Conservation (phyloP, 257 asterid species). For the Solanum bukasovii region DNA sequence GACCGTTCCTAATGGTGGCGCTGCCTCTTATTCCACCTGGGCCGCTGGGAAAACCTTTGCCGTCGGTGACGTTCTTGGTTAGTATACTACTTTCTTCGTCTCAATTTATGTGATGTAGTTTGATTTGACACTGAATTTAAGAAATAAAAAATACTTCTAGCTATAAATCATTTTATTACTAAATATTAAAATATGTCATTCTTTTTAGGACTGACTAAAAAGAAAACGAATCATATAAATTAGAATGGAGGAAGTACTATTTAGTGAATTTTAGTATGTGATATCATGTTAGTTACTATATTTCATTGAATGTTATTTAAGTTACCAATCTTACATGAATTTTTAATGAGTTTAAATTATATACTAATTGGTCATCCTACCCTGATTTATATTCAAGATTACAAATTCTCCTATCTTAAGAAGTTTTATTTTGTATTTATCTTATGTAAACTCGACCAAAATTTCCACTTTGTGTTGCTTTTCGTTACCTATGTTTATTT, state of each 20-base stretch:
- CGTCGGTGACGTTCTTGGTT: slow-evolving; percentile 55
- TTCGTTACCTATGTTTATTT: neutral
- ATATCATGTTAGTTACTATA: neutral
- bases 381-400: neutral
- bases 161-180: no score
- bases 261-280: neutral
- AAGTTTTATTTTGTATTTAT: no score
- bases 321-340: neutral
- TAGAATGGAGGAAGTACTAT: no score
- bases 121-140: neutral
- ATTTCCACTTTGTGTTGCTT: neutral
- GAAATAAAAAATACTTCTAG: no score
- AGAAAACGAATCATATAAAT: no score
- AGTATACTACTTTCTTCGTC: neutral
- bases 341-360: neutral
- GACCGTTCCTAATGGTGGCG: slow-evolving; percentile 54
- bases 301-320: neutral
- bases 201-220: no score
- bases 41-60: slow-evolving; percentile 30
- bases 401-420: neutral
- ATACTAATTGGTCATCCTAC: neutral
- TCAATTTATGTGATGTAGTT: neutral
- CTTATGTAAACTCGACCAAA: neutral
- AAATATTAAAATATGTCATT: neutral
- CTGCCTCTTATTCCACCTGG: slow-evolving; percentile 47